phyloP scores from a whole-genome alignment of 257 asterid genomes.

The Solanum lycopersicoides region DNA sequence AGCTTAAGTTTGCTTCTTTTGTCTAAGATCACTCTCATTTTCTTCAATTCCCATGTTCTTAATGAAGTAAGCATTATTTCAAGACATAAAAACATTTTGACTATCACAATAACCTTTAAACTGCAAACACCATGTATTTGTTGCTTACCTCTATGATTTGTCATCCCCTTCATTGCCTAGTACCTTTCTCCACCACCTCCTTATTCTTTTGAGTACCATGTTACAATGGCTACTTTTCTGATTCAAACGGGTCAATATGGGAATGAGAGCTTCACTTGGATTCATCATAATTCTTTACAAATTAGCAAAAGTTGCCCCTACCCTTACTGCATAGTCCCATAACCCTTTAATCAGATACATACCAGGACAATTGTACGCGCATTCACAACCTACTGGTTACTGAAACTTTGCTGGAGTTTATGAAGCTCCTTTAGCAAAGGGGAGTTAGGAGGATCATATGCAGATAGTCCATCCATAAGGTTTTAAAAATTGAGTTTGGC shows the following conservation, averaged over 20 bases:
- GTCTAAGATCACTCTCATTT: not conserved
- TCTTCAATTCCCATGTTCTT: not conserved
- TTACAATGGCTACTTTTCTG: not conserved
- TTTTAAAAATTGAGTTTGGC: not conserved
- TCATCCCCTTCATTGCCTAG: not conserved
- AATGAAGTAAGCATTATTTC: not conserved
- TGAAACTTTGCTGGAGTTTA: not conserved
- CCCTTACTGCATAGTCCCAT: not conserved
- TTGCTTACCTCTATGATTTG: not conserved
- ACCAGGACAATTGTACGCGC: not conserved
- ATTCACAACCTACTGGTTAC: not conserved
- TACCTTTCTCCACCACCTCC: not conserved
- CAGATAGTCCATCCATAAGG: not conserved
- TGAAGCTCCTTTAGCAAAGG: not conserved
- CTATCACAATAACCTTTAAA: not conserved
- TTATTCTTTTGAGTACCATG: not conserved
- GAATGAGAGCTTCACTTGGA: not conserved
- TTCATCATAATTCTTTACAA: not conserved
- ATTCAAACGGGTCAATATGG: not conserved
- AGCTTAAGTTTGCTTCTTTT: not conserved
- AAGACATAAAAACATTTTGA: not conserved
- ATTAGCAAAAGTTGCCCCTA: not conserved
- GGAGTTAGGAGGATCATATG: not conserved
- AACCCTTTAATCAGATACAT: not conserved
- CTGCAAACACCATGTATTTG: not conserved